phyloP scores from a whole-genome alignment of 75 land plant species.

The Azolla pinnata region DNA sequence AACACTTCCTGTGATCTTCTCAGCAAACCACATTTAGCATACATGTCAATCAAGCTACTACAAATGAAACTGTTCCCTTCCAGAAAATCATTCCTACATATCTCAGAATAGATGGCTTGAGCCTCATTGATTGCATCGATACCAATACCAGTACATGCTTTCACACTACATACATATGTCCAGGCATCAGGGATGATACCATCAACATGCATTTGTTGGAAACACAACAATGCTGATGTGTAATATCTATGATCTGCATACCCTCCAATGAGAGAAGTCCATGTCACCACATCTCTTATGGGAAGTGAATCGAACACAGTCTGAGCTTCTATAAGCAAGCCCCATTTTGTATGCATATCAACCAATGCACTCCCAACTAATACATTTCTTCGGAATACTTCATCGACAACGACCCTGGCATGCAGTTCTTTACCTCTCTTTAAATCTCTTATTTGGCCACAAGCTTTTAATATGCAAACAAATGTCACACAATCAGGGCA shows the following conservation, averaged over 20 bases:
- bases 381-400: constrained; percentile 19
- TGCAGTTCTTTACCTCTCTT: constrained; percentile 27
- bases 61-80: not conserved
- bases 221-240: constrained; percentile 23
- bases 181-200: constrained; percentile 33
- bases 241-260: constrained; percentile 26
- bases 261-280: constrained; percentile 40
- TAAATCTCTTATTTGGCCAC: constrained; percentile 5
- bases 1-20: not conserved
- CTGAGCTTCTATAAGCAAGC: constrained; percentile 27
- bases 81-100: constrained; percentile 1
- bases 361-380: constrained; percentile 38
- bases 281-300: constrained; percentile 36
- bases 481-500: constrained; percentile 31
- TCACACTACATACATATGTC: constrained; percentile 18
- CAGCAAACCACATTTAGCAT: not conserved
- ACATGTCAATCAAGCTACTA: not conserved
- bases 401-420: constrained; percentile 19
- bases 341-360: constrained; percentile 38
- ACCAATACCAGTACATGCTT: constrained; percentile 16
- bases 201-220: constrained; percentile 28
- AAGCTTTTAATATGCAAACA: constrained; percentile 31
- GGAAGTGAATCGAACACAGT: constrained; percentile 17
- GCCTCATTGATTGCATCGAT: constrained; percentile 39
- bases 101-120: constrained; percentile 32